These are phyloP conservation scores for Strombidium stylifer DNA, from an alignment of 73 alveolate genomes.

Conservation along the genomic window DNA sequence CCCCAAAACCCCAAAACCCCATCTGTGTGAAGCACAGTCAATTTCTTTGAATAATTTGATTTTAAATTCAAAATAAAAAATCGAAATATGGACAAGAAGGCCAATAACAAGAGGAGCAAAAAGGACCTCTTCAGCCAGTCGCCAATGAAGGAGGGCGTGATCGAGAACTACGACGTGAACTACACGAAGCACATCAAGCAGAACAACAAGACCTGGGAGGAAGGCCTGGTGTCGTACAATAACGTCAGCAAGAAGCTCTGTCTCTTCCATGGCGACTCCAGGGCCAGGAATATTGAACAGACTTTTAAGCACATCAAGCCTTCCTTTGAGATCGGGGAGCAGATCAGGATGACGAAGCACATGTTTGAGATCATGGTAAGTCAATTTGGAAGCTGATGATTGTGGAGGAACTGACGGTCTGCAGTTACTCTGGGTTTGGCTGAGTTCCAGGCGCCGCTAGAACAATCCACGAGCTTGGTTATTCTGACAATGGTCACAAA, in stretches of 20 bases:
- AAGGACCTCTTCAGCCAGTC: too few relatives aligned
- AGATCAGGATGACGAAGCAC: constrained; percentile 12
- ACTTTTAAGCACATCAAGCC: constrained; percentile 5
- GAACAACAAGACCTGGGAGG: constrained; percentile 51
- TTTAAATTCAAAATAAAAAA: too few relatives aligned
- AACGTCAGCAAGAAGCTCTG: neutral
- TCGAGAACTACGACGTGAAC: constrained; percentile 38
- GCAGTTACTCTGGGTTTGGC: too few relatives aligned
- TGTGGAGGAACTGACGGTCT: too few relatives aligned
- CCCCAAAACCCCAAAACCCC: too few relatives aligned
- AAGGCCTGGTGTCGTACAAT: constrained; percentile 44
- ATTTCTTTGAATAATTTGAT: too few relatives aligned
- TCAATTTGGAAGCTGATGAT: too few relatives aligned
- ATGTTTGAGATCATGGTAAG: constrained; percentile 27
- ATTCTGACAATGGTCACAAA: neutral
- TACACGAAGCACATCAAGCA: constrained; percentile 40
- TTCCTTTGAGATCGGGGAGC: neutral
- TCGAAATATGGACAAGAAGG: too few relatives aligned
- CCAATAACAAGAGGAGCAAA: too few relatives aligned
- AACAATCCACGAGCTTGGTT: too few relatives aligned
- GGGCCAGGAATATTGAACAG: constrained; percentile 21
- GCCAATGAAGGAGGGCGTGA: neutral
- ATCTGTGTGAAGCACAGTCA: too few relatives aligned
- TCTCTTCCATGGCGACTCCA: constrained; percentile 1
- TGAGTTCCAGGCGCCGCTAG: too few relatives aligned